Conservation (phyloP, 768 basidiomycete species). For the Xerocomus brunneocitrinus region DNA sequence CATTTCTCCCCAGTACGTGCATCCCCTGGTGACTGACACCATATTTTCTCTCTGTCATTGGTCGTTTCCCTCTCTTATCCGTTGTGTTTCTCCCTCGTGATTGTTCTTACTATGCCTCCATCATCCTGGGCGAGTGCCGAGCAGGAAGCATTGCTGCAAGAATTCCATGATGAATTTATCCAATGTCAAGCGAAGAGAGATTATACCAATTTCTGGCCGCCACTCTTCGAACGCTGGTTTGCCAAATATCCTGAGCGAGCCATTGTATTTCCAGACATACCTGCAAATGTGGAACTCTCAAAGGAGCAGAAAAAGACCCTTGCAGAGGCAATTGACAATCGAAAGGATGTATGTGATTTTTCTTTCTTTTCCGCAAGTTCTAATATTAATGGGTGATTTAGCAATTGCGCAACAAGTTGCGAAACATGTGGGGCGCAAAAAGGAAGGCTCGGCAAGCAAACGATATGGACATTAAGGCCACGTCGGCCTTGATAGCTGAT, state of each 20-base stretch:
- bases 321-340: neutral
- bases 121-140: neutral
- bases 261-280: neutral
- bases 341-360: neutral
- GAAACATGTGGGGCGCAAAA: neutral
- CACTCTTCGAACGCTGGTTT: neutral
- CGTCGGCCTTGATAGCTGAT: neutral
- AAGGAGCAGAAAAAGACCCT: neutral
- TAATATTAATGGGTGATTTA: neutral
- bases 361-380: too few species aligned
- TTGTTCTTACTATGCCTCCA: neutral
- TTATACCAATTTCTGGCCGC: neutral
- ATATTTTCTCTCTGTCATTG: too few species aligned
- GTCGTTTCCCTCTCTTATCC: too few species aligned
- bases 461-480: neutral
- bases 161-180: neutral
- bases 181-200: neutral
- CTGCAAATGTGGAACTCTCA: neutral
- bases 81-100: neutral
- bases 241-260: neutral
- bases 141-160: neutral
- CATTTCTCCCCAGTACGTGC: too few species aligned
- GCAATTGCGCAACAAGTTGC: slow-evolving; percentile 2
- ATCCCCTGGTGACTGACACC: too few species aligned
- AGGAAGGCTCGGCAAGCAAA: neutral